phyloP scores from a whole-genome alignment of 495 filamentous ascomycete genomes.

The Aspergillus panamensis region DNA sequence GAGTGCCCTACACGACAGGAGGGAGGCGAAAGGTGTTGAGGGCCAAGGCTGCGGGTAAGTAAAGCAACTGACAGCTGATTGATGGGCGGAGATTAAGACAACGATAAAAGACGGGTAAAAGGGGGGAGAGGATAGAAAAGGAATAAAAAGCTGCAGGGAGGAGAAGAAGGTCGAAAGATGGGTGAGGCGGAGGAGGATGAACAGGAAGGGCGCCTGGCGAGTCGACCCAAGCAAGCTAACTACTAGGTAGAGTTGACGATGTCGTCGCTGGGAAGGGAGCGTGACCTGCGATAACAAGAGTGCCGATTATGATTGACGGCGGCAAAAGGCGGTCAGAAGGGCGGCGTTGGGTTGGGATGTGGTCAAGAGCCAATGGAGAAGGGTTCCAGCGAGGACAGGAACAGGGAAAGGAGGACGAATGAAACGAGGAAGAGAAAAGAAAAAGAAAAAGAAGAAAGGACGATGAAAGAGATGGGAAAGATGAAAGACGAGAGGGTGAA shows the following conservation, averaged over 20 bases:
- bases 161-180: neutral
- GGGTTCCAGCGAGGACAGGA: neutral
- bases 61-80: constrained; percentile 8
- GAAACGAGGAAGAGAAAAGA: neutral
- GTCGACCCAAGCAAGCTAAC: constrained; percentile 31
- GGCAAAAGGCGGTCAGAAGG: constrained; percentile 36
- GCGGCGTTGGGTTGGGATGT: constrained; percentile 23
- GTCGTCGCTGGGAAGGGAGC: constrained; percentile 25
- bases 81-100: constrained; percentile 5
- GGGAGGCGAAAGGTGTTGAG: constrained; percentile 14
- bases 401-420: neutral
- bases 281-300: constrained; percentile 41
- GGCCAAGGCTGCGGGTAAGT: constrained; percentile 10
- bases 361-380: neutral
- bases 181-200: neutral
- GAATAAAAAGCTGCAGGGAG: constrained; percentile 3
- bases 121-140: neutral
- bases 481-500: neutral
- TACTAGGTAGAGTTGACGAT: constrained; percentile 26
- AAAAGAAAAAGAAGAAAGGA: neutral
- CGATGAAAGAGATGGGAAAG: neutral
- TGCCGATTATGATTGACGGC: constrained; percentile 22
- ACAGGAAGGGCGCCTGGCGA: constrained; percentile 18
- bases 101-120: constrained; percentile 8
- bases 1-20: constrained; percentile 14